A percentile compares a stretch with the other conserved stretches of the same genome.
These are phyloP conservation scores for Penicillium goetzii DNA, from an alignment of 495 filamentous ascomycete species.

Conservation along the genomic window DNA sequence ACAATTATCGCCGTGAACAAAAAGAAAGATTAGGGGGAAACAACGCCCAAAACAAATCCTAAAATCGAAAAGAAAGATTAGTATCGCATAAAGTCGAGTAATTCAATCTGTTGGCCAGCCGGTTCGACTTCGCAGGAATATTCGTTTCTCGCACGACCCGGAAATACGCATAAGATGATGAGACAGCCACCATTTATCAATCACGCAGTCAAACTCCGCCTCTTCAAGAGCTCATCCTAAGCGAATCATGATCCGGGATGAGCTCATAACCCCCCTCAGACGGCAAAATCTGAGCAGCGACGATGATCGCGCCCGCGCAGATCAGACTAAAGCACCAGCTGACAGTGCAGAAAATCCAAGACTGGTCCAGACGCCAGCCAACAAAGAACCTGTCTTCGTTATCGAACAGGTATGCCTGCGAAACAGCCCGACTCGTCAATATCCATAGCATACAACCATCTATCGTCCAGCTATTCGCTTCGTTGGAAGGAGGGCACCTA, in stretches of 20 bases:
- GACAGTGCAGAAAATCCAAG: conserved; percentile 75
- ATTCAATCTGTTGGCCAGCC: neutral
- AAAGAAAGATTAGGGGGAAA: neutral
- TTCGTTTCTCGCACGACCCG: neutral
- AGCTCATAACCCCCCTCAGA: conserved; percentile 86
- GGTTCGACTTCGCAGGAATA: neutral
- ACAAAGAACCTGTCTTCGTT: conserved; percentile 83
- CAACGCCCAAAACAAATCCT: conserved; percentile 7
- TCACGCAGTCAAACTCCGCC: neutral
- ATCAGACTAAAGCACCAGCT: conserved; percentile 70
- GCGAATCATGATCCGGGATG: conserved; percentile 54
- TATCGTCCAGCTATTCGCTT: neutral
- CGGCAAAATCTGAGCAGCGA: conserved; percentile 69
- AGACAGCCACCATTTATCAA: conserved; percentile 12
- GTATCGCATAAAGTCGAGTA: neutral
- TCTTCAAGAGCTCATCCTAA: conserved; percentile 18
- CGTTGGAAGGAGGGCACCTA: conserved; percentile 49
- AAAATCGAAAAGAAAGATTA: neutral
- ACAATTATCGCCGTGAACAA: neutral
- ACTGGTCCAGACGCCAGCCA: conserved; percentile 80
- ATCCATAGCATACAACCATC: too few relatives aligned
- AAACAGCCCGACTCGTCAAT: conserved; percentile 3
- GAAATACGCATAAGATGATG: conserved; percentile 1
- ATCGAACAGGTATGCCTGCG: conserved; percentile 79
- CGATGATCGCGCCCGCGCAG: conserved; percentile 61